Conservation (phyloP, 352 stramenopile species). For the Phytophthora sansomeana region DNA sequence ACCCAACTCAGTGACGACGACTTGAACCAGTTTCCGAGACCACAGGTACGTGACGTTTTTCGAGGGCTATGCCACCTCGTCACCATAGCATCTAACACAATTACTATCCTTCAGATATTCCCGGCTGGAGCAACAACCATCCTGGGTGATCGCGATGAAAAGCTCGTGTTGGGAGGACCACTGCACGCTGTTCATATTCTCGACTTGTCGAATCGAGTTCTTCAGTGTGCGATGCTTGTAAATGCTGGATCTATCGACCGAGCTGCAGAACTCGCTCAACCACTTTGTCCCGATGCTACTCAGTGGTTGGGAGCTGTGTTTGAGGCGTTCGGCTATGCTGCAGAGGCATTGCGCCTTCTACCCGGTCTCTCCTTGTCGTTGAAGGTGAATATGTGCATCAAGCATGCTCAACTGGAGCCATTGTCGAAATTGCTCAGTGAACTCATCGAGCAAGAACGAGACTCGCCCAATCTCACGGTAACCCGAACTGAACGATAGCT, state of each 20-base stretch:
- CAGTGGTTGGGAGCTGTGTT: slow-evolving; percentile 73
- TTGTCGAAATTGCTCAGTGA: slow-evolving; percentile 46
- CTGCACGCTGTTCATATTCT: slow-evolving; percentile 60
- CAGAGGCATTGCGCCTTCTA: slow-evolving; percentile 47
- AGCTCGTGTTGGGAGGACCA: slow-evolving; percentile 59
- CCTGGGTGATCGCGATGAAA: slow-evolving; percentile 53
- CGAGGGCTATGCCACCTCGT: background rate
- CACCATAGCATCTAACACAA: background rate
- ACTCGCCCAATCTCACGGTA: slow-evolving; percentile 61
- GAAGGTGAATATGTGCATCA: slow-evolving; percentile 79
- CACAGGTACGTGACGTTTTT: slow-evolving; percentile 38
- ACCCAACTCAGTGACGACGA: slow-evolving; percentile 43
- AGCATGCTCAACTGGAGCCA: slow-evolving; percentile 54
- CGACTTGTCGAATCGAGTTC: slow-evolving; percentile 65
- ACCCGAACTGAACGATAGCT: background rate
- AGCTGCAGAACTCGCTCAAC: slow-evolving; percentile 52
- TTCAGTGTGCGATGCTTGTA: slow-evolving; percentile 76
- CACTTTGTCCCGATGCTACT: slow-evolving; percentile 41
- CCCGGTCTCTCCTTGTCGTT: slow-evolving; percentile 45
- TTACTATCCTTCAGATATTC: slow-evolving; percentile 40
- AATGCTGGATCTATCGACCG: slow-evolving; percentile 54
- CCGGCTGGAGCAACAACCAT: slow-evolving; percentile 55
- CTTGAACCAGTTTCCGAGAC: slow-evolving; percentile 52
- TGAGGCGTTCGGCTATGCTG: slow-evolving; percentile 68
- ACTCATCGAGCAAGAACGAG: slow-evolving; percentile 31